These are phyloP conservation scores for Kodamaea derodonti DNA, from an alignment of 1,139 yeast species.

Conservation along the genomic window DNA sequence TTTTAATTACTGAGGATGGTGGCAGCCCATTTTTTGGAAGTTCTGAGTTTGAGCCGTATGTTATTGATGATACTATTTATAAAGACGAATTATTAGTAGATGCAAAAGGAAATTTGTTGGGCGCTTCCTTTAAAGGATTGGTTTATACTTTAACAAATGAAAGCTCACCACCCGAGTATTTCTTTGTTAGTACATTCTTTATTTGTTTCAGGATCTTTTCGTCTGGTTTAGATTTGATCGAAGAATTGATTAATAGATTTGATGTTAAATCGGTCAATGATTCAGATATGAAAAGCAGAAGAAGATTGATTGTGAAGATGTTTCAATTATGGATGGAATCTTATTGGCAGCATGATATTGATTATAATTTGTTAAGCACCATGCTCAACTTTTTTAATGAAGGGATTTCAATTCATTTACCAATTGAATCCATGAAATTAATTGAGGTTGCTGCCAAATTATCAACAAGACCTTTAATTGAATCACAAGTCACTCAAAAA, in stretches of 20 bases:
- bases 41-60: conserved; percentile 36
- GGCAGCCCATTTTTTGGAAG: conserved; percentile 33
- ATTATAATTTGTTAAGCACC: conserved; percentile 60
- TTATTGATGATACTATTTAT: conserved; percentile 12
- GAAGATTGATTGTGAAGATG: conserved; percentile 63
- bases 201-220: conserved; percentile 77
- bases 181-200: conserved; percentile 73
- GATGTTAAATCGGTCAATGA: conserved; percentile 49
- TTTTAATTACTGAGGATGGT: conserved; percentile 36
- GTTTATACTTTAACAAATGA: conserved; percentile 74
- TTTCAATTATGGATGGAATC: conserved; percentile 85
- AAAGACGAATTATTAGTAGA: conserved; percentile 49
- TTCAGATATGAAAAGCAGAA: conserved; percentile 55
- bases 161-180: conserved; percentile 61
- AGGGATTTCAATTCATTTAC: conserved; percentile 53
- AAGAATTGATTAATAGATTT: conserved; percentile 64
- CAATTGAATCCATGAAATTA: conserved; percentile 59
- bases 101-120: conserved; percentile 53
- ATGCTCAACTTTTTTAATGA: conserved; percentile 76
- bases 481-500: conserved; percentile 1
- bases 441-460: conserved; percentile 61
- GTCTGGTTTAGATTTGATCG: conserved; percentile 63
- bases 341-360: conserved; percentile 70
- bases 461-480: conserved; percentile 20
- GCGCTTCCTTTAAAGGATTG: conserved; percentile 77